A percentile compares a stretch with the other conserved stretches of the same genome.
These are phyloP conservation scores for Sisymbrium irio DNA, from an alignment of 345 rosid species.

Conservation along the genomic window DNA sequence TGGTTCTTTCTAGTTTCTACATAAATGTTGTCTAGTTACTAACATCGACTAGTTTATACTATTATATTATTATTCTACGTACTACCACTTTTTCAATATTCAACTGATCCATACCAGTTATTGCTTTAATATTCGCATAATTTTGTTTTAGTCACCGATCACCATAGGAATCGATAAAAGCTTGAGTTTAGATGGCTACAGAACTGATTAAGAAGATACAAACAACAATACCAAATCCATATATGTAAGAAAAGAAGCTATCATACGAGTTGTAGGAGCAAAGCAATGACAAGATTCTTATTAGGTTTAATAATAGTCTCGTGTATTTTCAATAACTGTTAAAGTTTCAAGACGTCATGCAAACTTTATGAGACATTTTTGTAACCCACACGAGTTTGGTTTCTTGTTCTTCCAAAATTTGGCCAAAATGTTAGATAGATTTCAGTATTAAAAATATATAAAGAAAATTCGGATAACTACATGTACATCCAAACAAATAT, in stretches of 20 bases:
- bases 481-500: not conserved
- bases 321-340: not conserved
- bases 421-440: not conserved
- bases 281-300: not conserved
- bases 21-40: too few relatives aligned
- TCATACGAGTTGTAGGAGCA: not conserved
- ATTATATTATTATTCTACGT: too few relatives aligned
- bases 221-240: not conserved
- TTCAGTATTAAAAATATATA: not conserved
- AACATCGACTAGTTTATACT: not conserved
- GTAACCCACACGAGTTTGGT: slow-evolving; percentile 9
- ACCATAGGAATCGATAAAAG: not conserved
- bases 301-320: slow-evolving; percentile 4
- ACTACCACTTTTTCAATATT: too few relatives aligned
- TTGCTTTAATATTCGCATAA: too few relatives aligned
- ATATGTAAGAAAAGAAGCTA: not conserved
- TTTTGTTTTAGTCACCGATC: too few relatives aligned
- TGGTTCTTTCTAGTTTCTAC: too few relatives aligned
- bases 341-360: slow-evolving; percentile 19
- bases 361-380: slow-evolving; percentile 12
- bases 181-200: not conserved
- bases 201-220: not conserved
- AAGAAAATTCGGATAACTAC: not conserved
- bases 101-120: too few relatives aligned
- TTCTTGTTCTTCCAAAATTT: not conserved